These are phyloP conservation scores for Cyberlindnera maritima DNA, from an alignment of 805 yeast genomes.

Conservation along the genomic window DNA sequence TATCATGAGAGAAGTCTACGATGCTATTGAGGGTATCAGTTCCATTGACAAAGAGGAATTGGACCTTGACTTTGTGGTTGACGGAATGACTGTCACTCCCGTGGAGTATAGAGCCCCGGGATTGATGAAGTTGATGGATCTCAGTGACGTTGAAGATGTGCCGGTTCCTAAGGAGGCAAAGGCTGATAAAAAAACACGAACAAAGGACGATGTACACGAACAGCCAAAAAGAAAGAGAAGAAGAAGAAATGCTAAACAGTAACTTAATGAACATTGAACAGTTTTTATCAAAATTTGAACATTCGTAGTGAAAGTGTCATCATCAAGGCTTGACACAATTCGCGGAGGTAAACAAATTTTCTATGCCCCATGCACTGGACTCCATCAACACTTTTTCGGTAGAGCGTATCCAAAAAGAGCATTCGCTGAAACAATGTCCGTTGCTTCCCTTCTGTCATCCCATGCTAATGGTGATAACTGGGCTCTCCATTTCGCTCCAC, in stretches of 20 bases:
- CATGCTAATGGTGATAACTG: slow-evolving; percentile 43
- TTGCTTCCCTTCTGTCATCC: slow-evolving; percentile 21
- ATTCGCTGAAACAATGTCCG: slow-evolving; percentile 17
- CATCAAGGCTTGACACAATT: slow-evolving; percentile 1
- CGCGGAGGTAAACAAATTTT: slow-evolving; percentile 1
- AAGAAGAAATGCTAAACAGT: too few species aligned
- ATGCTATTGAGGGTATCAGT: slow-evolving; percentile 15
- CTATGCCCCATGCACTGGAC: neutral
- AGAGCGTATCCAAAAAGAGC: too few species aligned
- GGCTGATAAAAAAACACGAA: too few species aligned
- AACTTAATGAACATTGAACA: too few species aligned
- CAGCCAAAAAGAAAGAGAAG: too few species aligned
- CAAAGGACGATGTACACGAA: too few species aligned
- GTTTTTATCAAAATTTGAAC: too few species aligned
- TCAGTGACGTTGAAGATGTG: slow-evolving; percentile 24
- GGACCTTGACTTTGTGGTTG: slow-evolving; percentile 28
- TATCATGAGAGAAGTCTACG: slow-evolving; percentile 20
- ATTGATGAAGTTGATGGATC: slow-evolving; percentile 29
- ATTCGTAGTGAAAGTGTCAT: too few species aligned
- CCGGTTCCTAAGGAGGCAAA: too few species aligned
- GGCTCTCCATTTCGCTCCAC: slow-evolving; percentile 42
- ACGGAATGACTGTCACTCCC: slow-evolving; percentile 23
- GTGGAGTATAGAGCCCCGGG: slow-evolving; percentile 30
- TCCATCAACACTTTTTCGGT: neutral
- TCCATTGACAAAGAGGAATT: slow-evolving; percentile 16